Evolutionary conservation across 164 flowering plant genomes (phyloP).

Genomic region (Vitis riparia): DNA sequence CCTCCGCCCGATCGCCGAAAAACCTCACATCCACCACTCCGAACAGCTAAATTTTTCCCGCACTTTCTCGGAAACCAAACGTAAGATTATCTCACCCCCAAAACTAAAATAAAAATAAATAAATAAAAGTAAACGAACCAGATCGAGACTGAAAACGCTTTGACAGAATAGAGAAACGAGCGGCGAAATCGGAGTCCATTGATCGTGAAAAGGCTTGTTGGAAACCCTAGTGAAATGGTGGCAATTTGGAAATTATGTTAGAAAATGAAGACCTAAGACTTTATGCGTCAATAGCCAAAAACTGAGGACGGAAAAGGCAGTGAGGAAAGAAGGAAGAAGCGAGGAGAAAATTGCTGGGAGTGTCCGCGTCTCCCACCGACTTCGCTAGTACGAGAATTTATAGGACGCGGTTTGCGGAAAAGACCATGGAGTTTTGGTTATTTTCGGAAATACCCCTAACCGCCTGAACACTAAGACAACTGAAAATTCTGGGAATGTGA

Average conservation of each 20-base stretch:
- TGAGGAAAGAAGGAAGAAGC: too few relatives aligned
- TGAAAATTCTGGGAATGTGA: neutral
- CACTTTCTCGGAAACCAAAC: too few relatives aligned
- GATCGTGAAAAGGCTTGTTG: too few relatives aligned
- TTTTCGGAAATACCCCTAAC: constrained; percentile 12
- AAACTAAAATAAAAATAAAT: neutral
- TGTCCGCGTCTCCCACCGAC: too few relatives aligned
- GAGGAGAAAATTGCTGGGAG: too few relatives aligned
- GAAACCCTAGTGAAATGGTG: too few relatives aligned
- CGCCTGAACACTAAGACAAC: neutral
- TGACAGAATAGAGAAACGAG: constrained; percentile 20
- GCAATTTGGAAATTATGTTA: too few relatives aligned
- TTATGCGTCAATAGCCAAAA: neutral
- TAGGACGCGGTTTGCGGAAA: neutral
- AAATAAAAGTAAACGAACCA: constrained; percentile 20
- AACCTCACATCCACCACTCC: neutral
- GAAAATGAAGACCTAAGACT: too few relatives aligned
- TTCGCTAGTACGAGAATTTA: neutral
- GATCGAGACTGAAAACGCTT: constrained; percentile 39
- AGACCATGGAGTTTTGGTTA: neutral
- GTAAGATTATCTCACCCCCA: too few relatives aligned
- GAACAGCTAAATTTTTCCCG: neutral
- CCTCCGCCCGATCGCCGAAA: neutral
- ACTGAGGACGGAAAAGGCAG: neutral
- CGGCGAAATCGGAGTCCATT: constrained; percentile 42